Base-by-base conservation (phyloP, 805 yeast species). In the Blastobotrys robertii region DNA sequence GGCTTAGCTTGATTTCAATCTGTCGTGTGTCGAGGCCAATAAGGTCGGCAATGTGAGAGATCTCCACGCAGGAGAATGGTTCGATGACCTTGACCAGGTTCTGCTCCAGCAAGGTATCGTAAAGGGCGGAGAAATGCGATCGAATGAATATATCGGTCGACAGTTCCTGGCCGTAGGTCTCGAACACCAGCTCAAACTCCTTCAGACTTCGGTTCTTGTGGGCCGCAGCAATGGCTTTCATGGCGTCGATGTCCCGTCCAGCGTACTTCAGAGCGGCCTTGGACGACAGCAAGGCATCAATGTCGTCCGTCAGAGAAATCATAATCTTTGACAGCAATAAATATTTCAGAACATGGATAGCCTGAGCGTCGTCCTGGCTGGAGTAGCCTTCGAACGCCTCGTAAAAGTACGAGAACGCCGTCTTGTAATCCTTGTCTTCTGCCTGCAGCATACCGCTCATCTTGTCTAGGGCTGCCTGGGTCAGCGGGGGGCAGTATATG, bases 381-480 rank as follows among this genome's bases (percentile, higher is more conserved):
- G 84, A 75, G 64, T 76, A 92, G 36, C 90, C 90, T 63, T 92
- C 98, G 56, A 90, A 87, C 13, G 96, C 81, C 66, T 92, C 99
- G 58, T 77, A 88, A 57, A 92, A 92, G 63, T 92, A 92, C 5
- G 97, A 87, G 59, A 74, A 92, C 9, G 97, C 95, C 8, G 98
- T 92, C 60, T 85, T 84, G 67, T 84, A 94, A 63, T 92, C 99
- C 62, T 84, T 84, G 56, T 92, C 97, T 64, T 92, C 97, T 32
- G 97, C 95, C 66, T 90, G 94, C 49, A 92, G 73, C 44, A 90
- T 79, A 53, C 99, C 98, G 59, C 94, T 81, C 81, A 90, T 87
- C 66, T 85, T 76, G 61, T 92, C 99, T 43, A 92, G 73, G 59
- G 87, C 95, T 1, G 97, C 97, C 65, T 92, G 95, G 54, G 82